Conservation (phyloP, 1,284 basidiomycete genomes). For the Puccinia triticina region DNA sequence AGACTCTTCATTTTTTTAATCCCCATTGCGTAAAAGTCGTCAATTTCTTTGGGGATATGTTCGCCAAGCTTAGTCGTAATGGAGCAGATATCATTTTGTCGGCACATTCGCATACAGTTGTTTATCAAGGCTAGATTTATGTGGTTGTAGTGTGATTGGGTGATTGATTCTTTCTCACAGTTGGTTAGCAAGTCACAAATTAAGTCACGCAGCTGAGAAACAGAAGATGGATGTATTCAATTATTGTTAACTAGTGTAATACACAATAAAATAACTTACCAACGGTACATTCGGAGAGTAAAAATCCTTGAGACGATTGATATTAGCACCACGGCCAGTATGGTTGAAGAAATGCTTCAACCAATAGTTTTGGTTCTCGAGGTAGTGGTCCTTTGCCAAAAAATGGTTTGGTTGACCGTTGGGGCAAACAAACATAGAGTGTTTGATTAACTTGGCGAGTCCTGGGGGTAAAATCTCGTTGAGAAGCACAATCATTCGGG, state of each 20-base stretch:
- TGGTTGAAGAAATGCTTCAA: slow-evolving; percentile 38
- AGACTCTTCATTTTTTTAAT: neutral
- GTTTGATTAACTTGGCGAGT: neutral
- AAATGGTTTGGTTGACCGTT: neutral
- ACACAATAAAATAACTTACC: neutral
- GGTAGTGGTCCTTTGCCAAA: slow-evolving; percentile 15
- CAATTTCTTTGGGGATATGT: neutral
- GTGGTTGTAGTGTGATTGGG: neutral
- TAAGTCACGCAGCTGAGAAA: neutral
- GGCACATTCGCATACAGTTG: neutral
- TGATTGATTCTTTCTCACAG: neutral
- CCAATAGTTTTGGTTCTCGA: slow-evolving; percentile 26
- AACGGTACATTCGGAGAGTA: slow-evolving; percentile 15
- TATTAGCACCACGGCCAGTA: slow-evolving; percentile 2
- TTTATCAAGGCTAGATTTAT: neutral
- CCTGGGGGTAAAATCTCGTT: neutral
- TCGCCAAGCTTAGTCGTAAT: neutral
- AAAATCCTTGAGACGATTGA: slow-evolving; percentile 3
- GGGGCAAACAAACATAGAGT: slow-evolving; percentile 6
- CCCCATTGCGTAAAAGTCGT: neutral
- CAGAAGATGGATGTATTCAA: neutral
- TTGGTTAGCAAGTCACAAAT: neutral
- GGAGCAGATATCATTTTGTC: neutral
- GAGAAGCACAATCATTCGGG: neutral
- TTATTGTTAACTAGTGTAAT: neutral